phyloP scores from a whole-genome alignment of 805 yeast species.

The Wickerhamiella musiphila region DNA sequence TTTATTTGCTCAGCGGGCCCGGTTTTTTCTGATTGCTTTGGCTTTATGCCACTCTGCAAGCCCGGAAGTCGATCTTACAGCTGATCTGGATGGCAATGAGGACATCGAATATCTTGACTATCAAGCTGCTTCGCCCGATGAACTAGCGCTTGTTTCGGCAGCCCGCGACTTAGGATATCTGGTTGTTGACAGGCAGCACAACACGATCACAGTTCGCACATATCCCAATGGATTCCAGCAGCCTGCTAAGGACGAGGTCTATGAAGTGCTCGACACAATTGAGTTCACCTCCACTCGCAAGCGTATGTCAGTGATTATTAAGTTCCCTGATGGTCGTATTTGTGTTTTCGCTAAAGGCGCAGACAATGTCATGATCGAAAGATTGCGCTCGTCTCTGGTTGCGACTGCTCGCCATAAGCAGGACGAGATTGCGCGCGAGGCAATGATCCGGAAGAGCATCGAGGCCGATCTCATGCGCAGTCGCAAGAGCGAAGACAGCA shows the following conservation, averaged over 20 bases:
- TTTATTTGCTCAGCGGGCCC: conserved; percentile 51
- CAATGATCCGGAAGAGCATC: conserved; percentile 45
- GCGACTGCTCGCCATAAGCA: conserved; percentile 47
- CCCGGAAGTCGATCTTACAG: conserved; percentile 36
- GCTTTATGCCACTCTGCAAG: conserved; percentile 84
- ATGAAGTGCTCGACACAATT: conserved; percentile 59
- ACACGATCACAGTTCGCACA: conserved; percentile 45
- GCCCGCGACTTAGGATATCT: conserved; percentile 90
- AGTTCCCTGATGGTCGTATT: conserved; percentile 57
- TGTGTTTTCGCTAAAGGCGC: conserved; percentile 89
- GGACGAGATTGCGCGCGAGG: conserved; percentile 38
- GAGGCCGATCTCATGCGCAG: conserved; percentile 37
- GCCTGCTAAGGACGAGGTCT: conserved; percentile 46
- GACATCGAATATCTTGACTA: conserved; percentile 51
- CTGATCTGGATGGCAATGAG: conserved; percentile 20
- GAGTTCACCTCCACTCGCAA: conserved; percentile 81
- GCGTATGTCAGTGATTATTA: conserved; percentile 80
- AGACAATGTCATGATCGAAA: conserved; percentile 71
- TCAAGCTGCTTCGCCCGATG: conserved; percentile 95
- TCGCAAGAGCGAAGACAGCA: background rate
- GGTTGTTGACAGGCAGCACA: conserved; percentile 51
- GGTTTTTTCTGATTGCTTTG: conserved; percentile 60
- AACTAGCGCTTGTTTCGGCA: conserved; percentile 79
- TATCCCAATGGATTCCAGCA: conserved; percentile 69
- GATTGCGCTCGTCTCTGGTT: conserved; percentile 31